Evolutionary conservation across 169 alveolate genomes (phyloP), one percentile per base, ranked within the genome.

Genomic region (Cyclospora cayetanensis): DNA sequence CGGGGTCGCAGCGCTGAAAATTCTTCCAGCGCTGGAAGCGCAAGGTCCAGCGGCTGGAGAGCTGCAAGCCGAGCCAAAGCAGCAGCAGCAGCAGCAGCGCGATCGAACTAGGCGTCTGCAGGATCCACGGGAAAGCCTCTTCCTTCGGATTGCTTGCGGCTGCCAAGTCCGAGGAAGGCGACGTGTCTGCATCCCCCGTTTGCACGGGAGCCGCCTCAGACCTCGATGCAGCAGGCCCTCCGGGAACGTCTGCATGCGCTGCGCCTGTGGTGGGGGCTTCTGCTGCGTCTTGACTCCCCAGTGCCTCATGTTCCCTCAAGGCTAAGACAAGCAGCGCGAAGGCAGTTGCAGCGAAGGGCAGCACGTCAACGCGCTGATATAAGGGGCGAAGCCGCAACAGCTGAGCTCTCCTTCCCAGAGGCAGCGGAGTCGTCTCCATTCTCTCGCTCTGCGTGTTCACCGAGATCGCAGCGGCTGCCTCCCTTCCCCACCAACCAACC

Each of bases 281-380:
- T 29, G 83, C 83, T 37, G 60, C 53, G 22, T 50, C 83, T 34
- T n/a, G 35, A 25, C 2, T 2, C 18, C 12, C 31, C 20, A 55
- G 60, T 34, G 53, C 60, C 42, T 35, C 83, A 20, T 41, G 55
- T 29, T 35, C 55, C 43, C 53, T 29, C 18, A 70, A n/a, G 41
- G 46, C 80, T n/a, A 31, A 27, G 15, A 20, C 41, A n/a, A 60
- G 31, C 72, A 60, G 72, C 72, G n/a, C 35, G 27, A 35, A 27
- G 27, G 80, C 83, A 70, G 83, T 55, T 37, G 83, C 83, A 70
- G 83, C 83, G 15, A 70, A 35, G 37, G 83, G 83, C 83, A 29
- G 25, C 53, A 70, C 35, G 29, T 70, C 83, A n/a, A 41, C 35
- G 31, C 83, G 15, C 53, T 70, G 53, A 50, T 55, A 70, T 29